These are phyloP conservation scores for Carex littledalei DNA, from an alignment of 176 grass and related monocot species.

Conservation along the genomic window DNA sequence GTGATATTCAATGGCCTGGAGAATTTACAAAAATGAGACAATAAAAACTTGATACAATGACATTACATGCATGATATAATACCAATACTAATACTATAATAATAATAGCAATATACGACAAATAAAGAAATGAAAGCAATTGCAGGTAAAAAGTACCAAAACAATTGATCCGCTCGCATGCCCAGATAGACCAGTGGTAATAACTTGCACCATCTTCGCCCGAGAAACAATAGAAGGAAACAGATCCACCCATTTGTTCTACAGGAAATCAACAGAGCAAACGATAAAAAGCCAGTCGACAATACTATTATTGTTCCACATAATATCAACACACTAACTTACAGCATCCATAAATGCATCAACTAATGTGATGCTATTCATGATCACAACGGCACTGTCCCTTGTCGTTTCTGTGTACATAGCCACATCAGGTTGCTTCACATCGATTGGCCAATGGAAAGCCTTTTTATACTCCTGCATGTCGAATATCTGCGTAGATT, in stretches of 20 bases:
- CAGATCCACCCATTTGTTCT: conserved; percentile 98
- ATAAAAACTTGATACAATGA: neutral
- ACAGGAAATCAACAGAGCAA: neutral
- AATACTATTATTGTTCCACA: neutral
- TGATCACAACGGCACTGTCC: conserved; percentile 75
- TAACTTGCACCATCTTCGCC: conserved; percentile 69
- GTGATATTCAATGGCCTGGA: neutral
- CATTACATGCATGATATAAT: neutral
- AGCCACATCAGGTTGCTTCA: conserved; percentile 25
- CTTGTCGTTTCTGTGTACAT: conserved; percentile 61
- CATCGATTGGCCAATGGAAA: conserved; percentile 61
- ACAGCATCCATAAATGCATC: conserved; percentile 84
- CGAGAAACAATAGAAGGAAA: conserved; percentile 85
- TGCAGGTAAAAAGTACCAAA: conserved; percentile 41
- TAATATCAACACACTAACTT: conserved; percentile 7
- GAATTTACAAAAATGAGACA: neutral
- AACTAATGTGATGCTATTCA: conserved; percentile 93
- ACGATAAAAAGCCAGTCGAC: neutral
- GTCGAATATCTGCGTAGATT: conserved; percentile 35
- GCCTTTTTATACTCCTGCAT: conserved; percentile 49
- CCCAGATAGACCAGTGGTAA: conserved; percentile 50
- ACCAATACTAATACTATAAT: neutral
- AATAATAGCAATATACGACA: neutral
- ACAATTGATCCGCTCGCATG: conserved; percentile 72
- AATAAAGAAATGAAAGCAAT: neutral